Evolutionary conservation across 257 asterid species (phyloP).

Genomic region (Vinca minor): DNA sequence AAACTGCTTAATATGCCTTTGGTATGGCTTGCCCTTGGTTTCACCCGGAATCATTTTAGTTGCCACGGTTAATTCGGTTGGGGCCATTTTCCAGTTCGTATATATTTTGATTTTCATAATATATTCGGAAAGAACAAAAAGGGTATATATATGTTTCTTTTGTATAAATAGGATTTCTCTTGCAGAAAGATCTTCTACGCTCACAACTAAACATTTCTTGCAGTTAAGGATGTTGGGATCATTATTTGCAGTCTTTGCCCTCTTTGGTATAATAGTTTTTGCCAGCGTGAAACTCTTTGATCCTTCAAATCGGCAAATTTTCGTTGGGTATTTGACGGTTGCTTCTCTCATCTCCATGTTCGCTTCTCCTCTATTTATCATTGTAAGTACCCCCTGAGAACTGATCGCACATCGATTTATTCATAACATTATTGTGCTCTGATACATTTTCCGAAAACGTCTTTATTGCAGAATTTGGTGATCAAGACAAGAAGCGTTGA

Average conservation of each 20-base stretch:
- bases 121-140: conserved; percentile 42
- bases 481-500: conserved; percentile 73
- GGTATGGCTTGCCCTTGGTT: conserved; percentile 75
- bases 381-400: conserved; percentile 44
- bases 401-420: not conserved
- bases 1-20: conserved; percentile 78
- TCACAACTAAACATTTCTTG: conserved; percentile 10
- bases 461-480: conserved; percentile 58
- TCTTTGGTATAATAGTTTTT: conserved; percentile 36
- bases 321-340: conserved; percentile 65
- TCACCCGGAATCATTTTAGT: conserved; percentile 58
- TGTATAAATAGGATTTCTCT: not conserved
- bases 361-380: conserved; percentile 74
- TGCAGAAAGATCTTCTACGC: not conserved
- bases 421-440: conserved; percentile 3
- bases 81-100: conserved; percentile 60
- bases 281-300: conserved; percentile 50
- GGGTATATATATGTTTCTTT: conserved; percentile 26
- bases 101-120: conserved; percentile 47
- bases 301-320: conserved; percentile 54
- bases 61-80: conserved; percentile 66
- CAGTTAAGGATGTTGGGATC: conserved; percentile 32
- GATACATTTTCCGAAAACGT: not conserved
- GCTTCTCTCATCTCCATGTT: conserved; percentile 76
- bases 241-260: conserved; percentile 37